Evolutionary conservation across 2,329 filamentous ascomycete species (phyloP), one percentile per base, ranked within the genome.

Genomic region (Cytospora paraplurivora): DNA sequence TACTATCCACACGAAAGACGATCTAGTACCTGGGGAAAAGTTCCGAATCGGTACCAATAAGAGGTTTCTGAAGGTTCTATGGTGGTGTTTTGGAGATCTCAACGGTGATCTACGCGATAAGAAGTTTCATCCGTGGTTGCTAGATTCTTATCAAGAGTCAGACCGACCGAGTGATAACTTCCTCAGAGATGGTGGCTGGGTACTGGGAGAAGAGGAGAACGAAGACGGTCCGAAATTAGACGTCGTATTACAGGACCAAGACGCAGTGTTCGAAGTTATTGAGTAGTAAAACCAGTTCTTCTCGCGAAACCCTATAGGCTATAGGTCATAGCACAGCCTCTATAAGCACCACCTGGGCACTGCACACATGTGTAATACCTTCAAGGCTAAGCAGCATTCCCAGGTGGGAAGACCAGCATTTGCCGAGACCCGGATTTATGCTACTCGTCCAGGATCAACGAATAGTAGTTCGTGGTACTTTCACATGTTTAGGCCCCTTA

Each of bases 141-240:
- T 50, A 27, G 47, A 50, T 50, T 50, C 47, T 27, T 50, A 2
- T 21, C 47, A 50, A 50, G 47, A 50, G 11, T 50, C 47, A 11
- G 47, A 50, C 47, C 47, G 47, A 50, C 47, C 47, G 47, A 50
- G 47, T 50, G 47, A 50, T 27, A n/a, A 50, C 47, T 50, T 50
- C 47, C 47, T 50, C 21, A 19, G 47, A 21, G 47, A 50, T 27
- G 47, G 47, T 50, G 47, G 47, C 47, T 50, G 47, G 47, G 47
- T 50, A 50, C 47, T 50, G 47, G 47, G 47, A 50, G 47, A 50
- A 50, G 47, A 50, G 21, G 47, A 50, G 47, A 50, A 50, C 47
- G 47, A 27, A 21, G 47, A 50, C 17, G 47, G 47, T 50, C 47
- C 47, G n/a, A 50, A 50, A 21, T 50, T 50, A 50, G 47, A 50